Conservation (phyloP, 2,329 filamentous ascomycete species). For the Drechslerella stenobrocha region DNA sequence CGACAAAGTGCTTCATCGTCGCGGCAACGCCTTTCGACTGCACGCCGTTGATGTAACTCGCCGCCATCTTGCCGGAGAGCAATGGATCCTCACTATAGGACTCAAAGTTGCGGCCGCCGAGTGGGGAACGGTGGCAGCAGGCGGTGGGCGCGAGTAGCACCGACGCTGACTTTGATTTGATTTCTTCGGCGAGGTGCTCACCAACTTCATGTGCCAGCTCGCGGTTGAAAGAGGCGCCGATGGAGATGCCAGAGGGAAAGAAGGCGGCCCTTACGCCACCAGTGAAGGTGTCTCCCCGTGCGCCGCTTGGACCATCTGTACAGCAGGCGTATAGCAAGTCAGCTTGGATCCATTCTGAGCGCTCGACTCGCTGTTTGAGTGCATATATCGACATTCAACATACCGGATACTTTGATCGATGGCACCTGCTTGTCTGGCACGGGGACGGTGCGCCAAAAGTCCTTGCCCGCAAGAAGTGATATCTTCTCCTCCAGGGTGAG, state of each 20-base stretch:
- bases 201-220: constrained; percentile 52
- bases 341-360: not conserved
- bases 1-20: constrained; percentile 76
- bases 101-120: constrained; percentile 85
- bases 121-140: constrained; percentile 75
- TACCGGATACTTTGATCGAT: constrained; percentile 42
- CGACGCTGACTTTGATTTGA: constrained; percentile 57
- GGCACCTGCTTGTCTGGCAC: constrained; percentile 59
- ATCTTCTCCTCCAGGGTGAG: constrained; percentile 48
- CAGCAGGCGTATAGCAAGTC: constrained; percentile 29
- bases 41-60: constrained; percentile 65
- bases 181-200: constrained; percentile 52
- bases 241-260: constrained; percentile 50
- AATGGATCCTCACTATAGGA: constrained; percentile 74
- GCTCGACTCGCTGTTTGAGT: not conserved
- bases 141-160: constrained; percentile 66
- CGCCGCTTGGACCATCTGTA: constrained; percentile 51
- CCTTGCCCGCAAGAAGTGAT: constrained; percentile 50
- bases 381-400: not conserved
- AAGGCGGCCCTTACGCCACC: constrained; percentile 49
- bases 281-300: constrained; percentile 50
- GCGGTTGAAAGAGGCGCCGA: constrained; percentile 53
- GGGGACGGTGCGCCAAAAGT: constrained; percentile 71
- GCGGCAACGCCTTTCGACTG: constrained; percentile 69
- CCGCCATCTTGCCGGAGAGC: constrained; percentile 69